phyloP scores from a whole-genome alignment of 73 alveolate species.

The Tetrahymena malaccensis region DNA sequence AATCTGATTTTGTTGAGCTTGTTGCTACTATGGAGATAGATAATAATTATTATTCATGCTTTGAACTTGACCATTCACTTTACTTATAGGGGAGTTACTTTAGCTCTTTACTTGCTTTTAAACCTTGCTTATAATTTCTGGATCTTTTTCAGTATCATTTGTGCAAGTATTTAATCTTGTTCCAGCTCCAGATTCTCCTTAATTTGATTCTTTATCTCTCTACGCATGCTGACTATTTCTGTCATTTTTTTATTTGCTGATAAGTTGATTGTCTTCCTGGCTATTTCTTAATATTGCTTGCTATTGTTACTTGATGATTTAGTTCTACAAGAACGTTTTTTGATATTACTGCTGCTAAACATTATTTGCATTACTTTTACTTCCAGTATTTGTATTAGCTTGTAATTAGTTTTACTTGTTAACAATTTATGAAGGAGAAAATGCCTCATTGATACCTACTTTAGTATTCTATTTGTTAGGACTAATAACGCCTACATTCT shows the following conservation, averaged over 20 bases:
- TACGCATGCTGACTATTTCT: not conserved
- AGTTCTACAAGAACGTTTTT: not conserved
- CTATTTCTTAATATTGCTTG: not conserved
- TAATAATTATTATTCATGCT: not conserved
- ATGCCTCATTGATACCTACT: not conserved
- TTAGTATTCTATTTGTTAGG: not conserved
- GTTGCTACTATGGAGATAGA: not conserved
- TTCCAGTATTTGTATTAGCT: not conserved
- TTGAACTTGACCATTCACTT: not conserved
- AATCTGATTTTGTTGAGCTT: not conserved
- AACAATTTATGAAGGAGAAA: not conserved
- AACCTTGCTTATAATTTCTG: not conserved
- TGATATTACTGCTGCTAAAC: not conserved
- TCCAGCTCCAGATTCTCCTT: not conserved
- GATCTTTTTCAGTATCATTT: not conserved
- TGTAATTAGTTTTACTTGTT: not conserved
- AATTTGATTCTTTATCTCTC: not conserved
- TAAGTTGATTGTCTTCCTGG: not conserved
- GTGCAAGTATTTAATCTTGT: not conserved
- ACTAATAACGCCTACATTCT: not conserved
- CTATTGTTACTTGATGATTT: not conserved
- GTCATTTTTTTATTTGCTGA: not conserved
- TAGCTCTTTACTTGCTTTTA: not conserved
- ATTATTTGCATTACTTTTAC: not conserved
- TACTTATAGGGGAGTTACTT: not conserved